Percentiles rank a stretch among this genome's conserved stretches.
phyloP scores from a whole-genome alignment of 2,329 filamentous ascomycete species.

The Phialophora macrospora region DNA sequence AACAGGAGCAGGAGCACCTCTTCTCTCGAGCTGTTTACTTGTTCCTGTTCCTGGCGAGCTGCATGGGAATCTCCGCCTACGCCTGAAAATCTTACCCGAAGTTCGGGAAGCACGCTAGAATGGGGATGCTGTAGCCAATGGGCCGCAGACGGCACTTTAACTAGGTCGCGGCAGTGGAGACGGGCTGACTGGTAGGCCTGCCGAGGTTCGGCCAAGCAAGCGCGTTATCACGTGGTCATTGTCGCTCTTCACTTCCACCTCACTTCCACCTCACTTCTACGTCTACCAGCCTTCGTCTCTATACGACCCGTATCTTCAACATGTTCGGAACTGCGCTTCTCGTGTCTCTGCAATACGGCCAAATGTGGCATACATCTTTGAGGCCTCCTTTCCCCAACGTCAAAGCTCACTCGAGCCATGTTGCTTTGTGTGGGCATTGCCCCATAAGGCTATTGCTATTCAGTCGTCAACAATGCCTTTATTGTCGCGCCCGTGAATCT shows the following conservation, averaged over 20 bases:
- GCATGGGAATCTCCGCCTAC: conserved; percentile 7
- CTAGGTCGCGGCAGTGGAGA: not conserved
- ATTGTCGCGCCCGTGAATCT: not conserved
- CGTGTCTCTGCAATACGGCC: not conserved
- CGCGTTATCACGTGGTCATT: conserved; percentile 2
- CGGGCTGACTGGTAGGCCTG: not conserved
- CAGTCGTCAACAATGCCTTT: not conserved
- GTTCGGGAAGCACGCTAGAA: conserved; percentile 14
- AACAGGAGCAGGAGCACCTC: not conserved
- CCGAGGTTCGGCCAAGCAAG: not conserved
- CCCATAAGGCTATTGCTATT: not conserved
- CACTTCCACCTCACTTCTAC: not conserved
- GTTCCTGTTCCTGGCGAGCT: not conserved
- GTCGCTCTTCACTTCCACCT: not conserved
- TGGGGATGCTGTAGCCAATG: not conserved
- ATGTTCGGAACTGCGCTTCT: not conserved
- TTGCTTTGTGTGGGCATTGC: not conserved
- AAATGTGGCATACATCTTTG: not conserved
- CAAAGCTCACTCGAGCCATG: not conserved
- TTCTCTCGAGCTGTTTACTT: conserved; percentile 6
- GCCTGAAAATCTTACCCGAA: conserved; percentile 11
- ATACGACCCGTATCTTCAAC: too few relatives aligned
- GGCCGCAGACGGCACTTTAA: not conserved
- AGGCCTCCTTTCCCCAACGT: too few relatives aligned
- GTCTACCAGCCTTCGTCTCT: not conserved